Percentiles rank a stretch among this genome's conserved stretches.
These are phyloP conservation scores for Amanita thiersii DNA, from an alignment of 768 basidiomycete species.

Conservation along the genomic window DNA sequence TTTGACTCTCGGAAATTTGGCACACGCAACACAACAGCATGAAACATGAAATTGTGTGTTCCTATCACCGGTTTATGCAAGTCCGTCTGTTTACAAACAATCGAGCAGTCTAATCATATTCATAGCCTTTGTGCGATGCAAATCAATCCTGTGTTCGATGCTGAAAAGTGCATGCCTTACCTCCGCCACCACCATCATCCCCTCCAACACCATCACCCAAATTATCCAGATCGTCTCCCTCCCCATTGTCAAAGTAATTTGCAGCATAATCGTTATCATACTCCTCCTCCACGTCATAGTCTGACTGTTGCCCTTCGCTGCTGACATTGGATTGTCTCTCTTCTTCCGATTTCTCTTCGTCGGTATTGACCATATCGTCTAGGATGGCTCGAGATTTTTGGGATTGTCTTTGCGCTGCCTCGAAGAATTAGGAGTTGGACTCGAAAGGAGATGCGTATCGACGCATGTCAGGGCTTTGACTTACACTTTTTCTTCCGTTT, in stretches of 20 bases:
- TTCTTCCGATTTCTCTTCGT: constrained; percentile 65
- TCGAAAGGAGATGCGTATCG: background rate
- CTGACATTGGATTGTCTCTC: constrained; percentile 56
- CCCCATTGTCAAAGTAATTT: constrained; percentile 89
- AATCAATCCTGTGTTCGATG: background rate
- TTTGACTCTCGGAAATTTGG: no score
- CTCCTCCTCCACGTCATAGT: constrained; percentile 86
- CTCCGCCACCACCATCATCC: constrained; percentile 52
- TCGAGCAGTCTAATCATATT: constrained; percentile 2
- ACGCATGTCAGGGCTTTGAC: constrained; percentile 2
- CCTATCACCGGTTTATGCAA: background rate
- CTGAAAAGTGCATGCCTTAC: background rate
- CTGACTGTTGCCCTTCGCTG: constrained; percentile 57
- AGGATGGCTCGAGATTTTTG: constrained; percentile 46
- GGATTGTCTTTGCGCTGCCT: constrained; percentile 13
- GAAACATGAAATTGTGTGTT: background rate
- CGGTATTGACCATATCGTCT: constrained; percentile 62
- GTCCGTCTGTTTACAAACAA: no score
- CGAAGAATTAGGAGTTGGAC: constrained; percentile 5
- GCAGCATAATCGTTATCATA: constrained; percentile 89
- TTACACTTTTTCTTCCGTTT: constrained; percentile 53
- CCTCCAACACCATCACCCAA: constrained; percentile 65
- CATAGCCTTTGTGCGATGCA: constrained; percentile 2
- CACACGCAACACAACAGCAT: no score
- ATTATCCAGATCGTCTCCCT: constrained; percentile 74